Conservation (phyloP, 2,329 filamentous ascomycete genomes). For the Pseudofabraea citricarpa region DNA sequence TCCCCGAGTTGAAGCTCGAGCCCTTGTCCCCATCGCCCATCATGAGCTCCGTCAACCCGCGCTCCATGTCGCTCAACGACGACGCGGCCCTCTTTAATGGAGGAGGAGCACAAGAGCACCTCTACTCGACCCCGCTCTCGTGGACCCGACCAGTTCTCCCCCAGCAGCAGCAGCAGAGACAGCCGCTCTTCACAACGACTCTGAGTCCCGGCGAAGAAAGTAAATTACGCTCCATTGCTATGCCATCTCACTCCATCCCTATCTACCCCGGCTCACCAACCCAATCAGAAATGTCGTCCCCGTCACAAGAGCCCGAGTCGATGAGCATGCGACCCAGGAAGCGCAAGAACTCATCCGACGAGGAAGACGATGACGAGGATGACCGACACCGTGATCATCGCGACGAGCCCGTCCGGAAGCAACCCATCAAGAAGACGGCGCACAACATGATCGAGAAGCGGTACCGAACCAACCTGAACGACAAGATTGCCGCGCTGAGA, state of each 20-base stretch:
- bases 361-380: conserved; percentile 34
- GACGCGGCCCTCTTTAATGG: conserved; percentile 20
- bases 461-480: conserved; percentile 78
- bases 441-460: conserved; percentile 86
- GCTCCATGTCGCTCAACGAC: conserved; percentile 6
- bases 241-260: conserved; percentile 54
- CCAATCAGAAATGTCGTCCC: conserved; percentile 34
- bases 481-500: conserved; percentile 72
- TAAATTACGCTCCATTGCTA: conserved; percentile 56
- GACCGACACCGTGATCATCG: conserved; percentile 34
- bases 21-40: conserved; percentile 19
- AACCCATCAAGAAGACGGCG: conserved; percentile 66
- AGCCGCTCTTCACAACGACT: neutral
- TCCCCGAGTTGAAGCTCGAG: conserved; percentile 23
- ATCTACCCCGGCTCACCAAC: conserved; percentile 45
- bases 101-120: conserved; percentile 18
- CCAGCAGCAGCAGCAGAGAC: neutral
- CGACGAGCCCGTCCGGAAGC: conserved; percentile 16
- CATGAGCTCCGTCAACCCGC: conserved; percentile 12
- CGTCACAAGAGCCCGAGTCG: conserved; percentile 45
- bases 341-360: conserved; percentile 21
- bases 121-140: conserved; percentile 24
- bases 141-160: conserved; percentile 17
- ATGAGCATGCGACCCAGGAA: conserved; percentile 19
- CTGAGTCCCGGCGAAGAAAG: conserved; percentile 16